Conservation (phyloP, 148 eudicot species). For the Chenopodium berlandieri region DNA sequence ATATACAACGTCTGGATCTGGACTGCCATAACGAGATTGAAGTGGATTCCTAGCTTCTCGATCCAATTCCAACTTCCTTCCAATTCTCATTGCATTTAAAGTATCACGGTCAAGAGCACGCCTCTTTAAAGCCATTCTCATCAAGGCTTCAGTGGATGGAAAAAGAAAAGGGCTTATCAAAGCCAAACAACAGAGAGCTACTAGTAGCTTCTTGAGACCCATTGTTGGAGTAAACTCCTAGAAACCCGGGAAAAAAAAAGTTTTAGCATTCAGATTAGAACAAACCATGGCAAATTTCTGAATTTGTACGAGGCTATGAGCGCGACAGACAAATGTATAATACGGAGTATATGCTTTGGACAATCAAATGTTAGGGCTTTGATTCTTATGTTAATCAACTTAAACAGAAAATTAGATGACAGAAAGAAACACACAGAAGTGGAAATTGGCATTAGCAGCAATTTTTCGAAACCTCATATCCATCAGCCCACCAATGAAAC, state of each 20-base stretch:
- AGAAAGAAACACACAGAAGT: not conserved
- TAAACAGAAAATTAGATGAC: not conserved
- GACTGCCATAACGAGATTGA: constrained; percentile 22
- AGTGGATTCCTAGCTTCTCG: constrained; percentile 29
- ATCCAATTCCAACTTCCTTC: constrained; percentile 38
- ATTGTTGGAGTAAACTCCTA: constrained; percentile 37
- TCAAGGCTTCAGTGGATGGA: constrained; percentile 45
- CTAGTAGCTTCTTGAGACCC: constrained; percentile 37
- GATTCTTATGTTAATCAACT: not conserved
- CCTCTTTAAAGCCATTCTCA: constrained; percentile 61
- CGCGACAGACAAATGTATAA: not conserved
- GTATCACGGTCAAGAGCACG: constrained; percentile 48
- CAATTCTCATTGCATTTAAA: constrained; percentile 50
- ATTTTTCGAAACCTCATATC: not conserved
- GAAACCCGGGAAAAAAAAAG: not conserved
- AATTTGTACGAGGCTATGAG: not conserved
- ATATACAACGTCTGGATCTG: constrained; percentile 50
- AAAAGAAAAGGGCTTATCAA: constrained; percentile 40
- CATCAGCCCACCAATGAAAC: not conserved
- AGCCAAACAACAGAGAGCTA: constrained; percentile 39
- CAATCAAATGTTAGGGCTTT: not conserved
- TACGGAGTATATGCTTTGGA: not conserved
- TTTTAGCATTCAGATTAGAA: not conserved
- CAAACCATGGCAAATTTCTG: not conserved
- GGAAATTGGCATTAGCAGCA: not conserved